phyloP scores from a whole-genome alignment of 495 filamentous ascomycete species.

The Lasiosphaeriaceae sp. region DNA sequence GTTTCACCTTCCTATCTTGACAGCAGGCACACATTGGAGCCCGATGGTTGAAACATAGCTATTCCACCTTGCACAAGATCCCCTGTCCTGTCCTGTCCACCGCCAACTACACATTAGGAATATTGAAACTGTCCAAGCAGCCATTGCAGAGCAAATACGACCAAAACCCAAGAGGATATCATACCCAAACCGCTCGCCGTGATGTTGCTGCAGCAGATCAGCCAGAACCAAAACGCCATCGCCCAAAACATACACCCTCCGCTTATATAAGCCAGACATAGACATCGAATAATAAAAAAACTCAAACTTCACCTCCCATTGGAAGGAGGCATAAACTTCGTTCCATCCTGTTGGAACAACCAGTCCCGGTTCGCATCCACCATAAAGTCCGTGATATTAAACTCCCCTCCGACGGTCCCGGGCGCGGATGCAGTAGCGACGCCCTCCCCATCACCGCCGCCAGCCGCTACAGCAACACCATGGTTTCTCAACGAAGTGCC shows the following conservation, averaged over 20 bases:
- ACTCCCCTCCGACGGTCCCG: conserved; percentile 40
- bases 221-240: conserved; percentile 2
- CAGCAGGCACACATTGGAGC: too few relatives aligned
- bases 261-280: neutral
- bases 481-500: neutral
- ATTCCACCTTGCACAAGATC: too few relatives aligned
- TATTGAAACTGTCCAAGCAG: neutral
- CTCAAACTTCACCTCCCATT: neutral
- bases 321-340: conserved; percentile 19
- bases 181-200: neutral
- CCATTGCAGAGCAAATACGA: neutral
- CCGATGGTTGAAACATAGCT: too few relatives aligned
- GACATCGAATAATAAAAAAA: neutral
- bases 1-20: too few relatives aligned
- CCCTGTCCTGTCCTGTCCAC: too few relatives aligned
- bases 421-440: too few relatives aligned
- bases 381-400: conserved; percentile 65
- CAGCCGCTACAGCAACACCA: conserved; percentile 1
- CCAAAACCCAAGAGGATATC: conserved; percentile 5
- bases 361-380: conserved; percentile 61
- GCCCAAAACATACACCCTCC: neutral
- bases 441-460: conserved; percentile 3
- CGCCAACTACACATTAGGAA: too few relatives aligned
- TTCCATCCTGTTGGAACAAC: conserved; percentile 47
- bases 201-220: neutral